Evolutionary conservation across 345 rosid species (phyloP), one percentile per base, ranked within the genome.

Genomic region (Eucalyptus virginea): DNA sequence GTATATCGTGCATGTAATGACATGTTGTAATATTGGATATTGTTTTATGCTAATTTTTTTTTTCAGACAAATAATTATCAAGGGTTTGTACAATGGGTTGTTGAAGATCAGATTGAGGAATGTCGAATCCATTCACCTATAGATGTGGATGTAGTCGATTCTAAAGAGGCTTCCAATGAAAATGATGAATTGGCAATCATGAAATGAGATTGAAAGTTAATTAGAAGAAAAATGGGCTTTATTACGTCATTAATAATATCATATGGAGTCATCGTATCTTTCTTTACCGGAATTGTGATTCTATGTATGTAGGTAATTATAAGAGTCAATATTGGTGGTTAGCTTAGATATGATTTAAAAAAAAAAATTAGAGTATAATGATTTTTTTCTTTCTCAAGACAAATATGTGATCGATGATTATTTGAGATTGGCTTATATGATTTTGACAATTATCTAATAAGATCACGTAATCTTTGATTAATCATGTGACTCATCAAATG

Each of bases 401-500:
- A 56, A 56, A 56, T 56, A 56, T 56, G 6, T 24, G 3, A 56
- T 56, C 6, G 30, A 56, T 24, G 30, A 24, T 56, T 56, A 23
- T 56, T 10, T 0, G 2, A 56, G 30, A 56, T 56, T 56, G 14
- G 2, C 13, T 56, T 56, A 26, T 24, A 0, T 24, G 2, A 56
- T 56, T 56, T 4, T 26, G 30, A 56, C 30, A 10, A 56, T 56
- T 56, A 56, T 56, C 13, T 56, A 24, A 0, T 56, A 56, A 23
- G 30, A 56, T 56, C 13, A 26, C 3, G 3, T 56, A 24, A 56
- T 6, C 0, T 56, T 56, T 56, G 30, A 56, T 23, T 23, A 56
- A 56, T 56, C 62, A 56, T 2, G 6, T 56, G 62, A 56, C 62
- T 56, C 28, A 24, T 23, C 13, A 0, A 56, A 56, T 56, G 62